Percentiles rank a stretch among this genome's conserved stretches.
Evolutionary conservation across 2,329 filamentous ascomycete genomes (phyloP).

Genomic region (Penicillium crustosum): DNA sequence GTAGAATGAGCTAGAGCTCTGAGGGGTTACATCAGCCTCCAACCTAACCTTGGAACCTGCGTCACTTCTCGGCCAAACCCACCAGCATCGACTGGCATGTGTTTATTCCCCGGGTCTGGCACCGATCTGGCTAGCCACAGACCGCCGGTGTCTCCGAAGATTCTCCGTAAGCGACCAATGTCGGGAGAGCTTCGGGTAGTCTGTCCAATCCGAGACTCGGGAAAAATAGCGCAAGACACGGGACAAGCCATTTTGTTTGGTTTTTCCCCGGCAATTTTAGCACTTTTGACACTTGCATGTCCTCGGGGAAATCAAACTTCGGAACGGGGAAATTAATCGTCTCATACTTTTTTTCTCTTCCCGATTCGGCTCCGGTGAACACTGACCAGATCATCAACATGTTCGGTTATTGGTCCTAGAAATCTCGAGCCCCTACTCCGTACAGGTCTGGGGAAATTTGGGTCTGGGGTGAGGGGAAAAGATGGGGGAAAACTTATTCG

Average conservation of each 20-base stretch:
- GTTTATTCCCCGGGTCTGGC: not conserved
- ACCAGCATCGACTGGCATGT: not conserved
- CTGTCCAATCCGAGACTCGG: conserved; percentile 21
- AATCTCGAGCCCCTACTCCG: not conserved
- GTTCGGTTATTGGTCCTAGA: not conserved
- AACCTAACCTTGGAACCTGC: not conserved
- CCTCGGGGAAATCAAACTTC: not conserved
- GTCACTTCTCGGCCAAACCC: not conserved
- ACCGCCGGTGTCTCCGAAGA: not conserved
- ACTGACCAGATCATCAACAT: not conserved
- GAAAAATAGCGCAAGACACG: conserved; percentile 16
- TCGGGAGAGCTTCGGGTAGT: conserved; percentile 18
- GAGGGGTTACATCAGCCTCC: not conserved
- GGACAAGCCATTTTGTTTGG: not conserved
- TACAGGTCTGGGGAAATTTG: conserved; percentile 3
- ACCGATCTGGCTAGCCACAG: not conserved
- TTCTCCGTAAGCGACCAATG: conserved; percentile 15
- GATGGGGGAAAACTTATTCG: not conserved
- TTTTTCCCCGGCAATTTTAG: not conserved
- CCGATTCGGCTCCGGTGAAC: conserved; percentile 17
- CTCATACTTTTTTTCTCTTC: not conserved
- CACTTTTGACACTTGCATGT: not conserved
- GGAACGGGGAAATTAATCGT: not conserved
- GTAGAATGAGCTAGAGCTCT: not conserved
- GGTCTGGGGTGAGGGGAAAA: conserved; percentile 10